These are phyloP conservation scores for Cystobasidiaceae sp. DNA, from an alignment of 1,284 basidiomycete species.

Conservation along the genomic window DNA sequence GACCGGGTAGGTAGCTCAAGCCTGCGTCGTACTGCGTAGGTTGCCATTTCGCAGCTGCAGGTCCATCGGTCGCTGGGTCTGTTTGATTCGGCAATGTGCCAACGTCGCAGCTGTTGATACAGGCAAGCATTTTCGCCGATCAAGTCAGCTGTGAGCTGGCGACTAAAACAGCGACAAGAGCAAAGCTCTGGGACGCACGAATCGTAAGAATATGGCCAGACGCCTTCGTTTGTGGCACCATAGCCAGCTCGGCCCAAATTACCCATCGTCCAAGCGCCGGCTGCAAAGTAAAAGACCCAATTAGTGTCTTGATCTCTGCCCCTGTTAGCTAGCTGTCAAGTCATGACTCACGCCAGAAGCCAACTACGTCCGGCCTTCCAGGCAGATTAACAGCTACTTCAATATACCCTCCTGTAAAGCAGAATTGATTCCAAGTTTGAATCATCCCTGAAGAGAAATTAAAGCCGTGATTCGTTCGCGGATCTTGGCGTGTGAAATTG, in stretches of 20 bases:
- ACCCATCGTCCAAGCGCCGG: slow-evolving; percentile 75
- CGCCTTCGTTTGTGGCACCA: slow-evolving; percentile 72
- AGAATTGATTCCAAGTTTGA: slow-evolving; percentile 29
- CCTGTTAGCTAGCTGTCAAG: not conserved
- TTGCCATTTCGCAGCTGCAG: slow-evolving; percentile 32
- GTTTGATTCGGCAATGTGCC: slow-evolving; percentile 81
- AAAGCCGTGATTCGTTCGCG: not conserved
- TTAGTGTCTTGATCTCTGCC: not conserved
- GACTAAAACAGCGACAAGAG: no score
- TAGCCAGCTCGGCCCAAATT: slow-evolving; percentile 70
- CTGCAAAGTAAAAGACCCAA: slow-evolving; percentile 39
- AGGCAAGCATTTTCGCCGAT: not conserved
- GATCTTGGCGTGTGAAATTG: not conserved
- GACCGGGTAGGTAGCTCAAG: slow-evolving; percentile 51
- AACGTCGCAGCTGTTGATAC: slow-evolving; percentile 55
- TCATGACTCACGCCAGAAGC: not conserved
- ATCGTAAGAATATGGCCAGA: slow-evolving; percentile 74
- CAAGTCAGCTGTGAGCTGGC: no score
- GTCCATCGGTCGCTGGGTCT: slow-evolving; percentile 37
- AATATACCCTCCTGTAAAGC: slow-evolving; percentile 76
- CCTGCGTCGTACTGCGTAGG: slow-evolving; percentile 19
- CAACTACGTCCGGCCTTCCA: slow-evolving; percentile 55
- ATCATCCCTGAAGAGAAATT: slow-evolving; percentile 1
- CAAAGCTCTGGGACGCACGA: not conserved
- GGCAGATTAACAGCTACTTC: slow-evolving; percentile 66